These are phyloP conservation scores for Hawksworthiomyces lignivorus DNA, from an alignment of 2,329 filamentous ascomycete species.

Conservation along the genomic window DNA sequence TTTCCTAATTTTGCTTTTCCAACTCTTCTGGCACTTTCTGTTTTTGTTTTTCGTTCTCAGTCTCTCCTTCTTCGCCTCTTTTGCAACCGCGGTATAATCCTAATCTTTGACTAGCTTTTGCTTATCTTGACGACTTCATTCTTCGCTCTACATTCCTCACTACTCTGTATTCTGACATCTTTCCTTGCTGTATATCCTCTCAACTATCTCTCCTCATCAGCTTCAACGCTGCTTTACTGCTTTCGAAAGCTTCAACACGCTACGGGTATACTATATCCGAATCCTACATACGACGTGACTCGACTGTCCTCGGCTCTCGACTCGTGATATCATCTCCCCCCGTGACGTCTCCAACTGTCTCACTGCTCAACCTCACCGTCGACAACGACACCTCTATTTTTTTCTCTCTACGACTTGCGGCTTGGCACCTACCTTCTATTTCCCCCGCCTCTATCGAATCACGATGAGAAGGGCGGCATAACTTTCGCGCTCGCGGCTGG, in stretches of 20 bases:
- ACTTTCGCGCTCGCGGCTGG: neutral
- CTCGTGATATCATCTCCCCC: too few species aligned
- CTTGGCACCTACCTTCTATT: too few species aligned
- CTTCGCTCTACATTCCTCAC: neutral
- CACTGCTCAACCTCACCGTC: too few species aligned
- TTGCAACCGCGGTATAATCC: neutral
- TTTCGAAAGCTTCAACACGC: neutral
- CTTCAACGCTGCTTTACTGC: constrained; percentile 10
- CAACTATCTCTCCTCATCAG: neutral
- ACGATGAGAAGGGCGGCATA: neutral
- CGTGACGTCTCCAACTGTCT: too few species aligned
- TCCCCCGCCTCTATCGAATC: too few species aligned
- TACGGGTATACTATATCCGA: too few species aligned
- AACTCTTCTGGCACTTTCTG: neutral
- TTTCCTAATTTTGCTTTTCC: constrained; percentile 1
- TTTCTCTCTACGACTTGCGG: too few species aligned
- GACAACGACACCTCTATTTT: too few species aligned
- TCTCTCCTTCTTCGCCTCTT: neutral
- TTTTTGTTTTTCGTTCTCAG: constrained; percentile 6
- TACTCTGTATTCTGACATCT: neutral
- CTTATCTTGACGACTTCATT: neutral
- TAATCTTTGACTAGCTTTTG: neutral
- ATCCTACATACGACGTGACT: too few species aligned
- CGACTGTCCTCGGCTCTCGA: too few species aligned
- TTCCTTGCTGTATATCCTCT: too few species aligned